Evolutionary conservation across 805 yeast species (phyloP), one percentile per base, ranked within the genome.

Genomic region (Kluyveromyces siamensis): DNA sequence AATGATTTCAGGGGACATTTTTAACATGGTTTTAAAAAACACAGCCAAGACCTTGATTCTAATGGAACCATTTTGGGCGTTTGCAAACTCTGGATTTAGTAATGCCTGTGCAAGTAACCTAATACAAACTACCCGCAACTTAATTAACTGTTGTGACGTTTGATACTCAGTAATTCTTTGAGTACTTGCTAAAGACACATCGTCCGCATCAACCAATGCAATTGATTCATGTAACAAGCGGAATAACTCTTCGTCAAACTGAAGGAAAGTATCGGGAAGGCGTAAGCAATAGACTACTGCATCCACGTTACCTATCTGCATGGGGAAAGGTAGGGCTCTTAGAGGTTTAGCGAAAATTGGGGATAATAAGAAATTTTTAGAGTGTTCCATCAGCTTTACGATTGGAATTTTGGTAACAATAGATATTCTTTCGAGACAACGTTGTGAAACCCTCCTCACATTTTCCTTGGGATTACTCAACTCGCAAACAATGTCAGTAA

Each of bases 251-350:
- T 93, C 98, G 55, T 86, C 87, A 62, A 88, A 91, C 9, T 83
- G 83, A 54, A 91, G 70, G 56, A 91, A 89, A 0, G 96, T 76
- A 53, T 84, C 77, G 11, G 87, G 93, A 44, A 91, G 72, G 1
- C 84, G 80, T 50, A 93, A 70, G 61, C 97, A 91, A 65, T 83
- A 95, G 0, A 96, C 83, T n/a, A 93, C 87, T 1, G 98, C 98
- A 66, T 93, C 98, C 52, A 93, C 90, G 63, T 93, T 90, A 37
- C 99, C 99, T 49, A 93, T 93, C 68, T 95, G 99, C 96, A 91
- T 93, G 5, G 96, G 93, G 70, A 95, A 93, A 0, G 99, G 99
- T 52, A 93, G 73, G 0, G 99, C 99, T 53, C 99, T 75, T 50
- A 93, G 69, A 0, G 99, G 99, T 62, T 93, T 93, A 3, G 96